These are phyloP conservation scores for Cubamyces lactineus DNA, from an alignment of 768 basidiomycete species.

Conservation along the genomic window DNA sequence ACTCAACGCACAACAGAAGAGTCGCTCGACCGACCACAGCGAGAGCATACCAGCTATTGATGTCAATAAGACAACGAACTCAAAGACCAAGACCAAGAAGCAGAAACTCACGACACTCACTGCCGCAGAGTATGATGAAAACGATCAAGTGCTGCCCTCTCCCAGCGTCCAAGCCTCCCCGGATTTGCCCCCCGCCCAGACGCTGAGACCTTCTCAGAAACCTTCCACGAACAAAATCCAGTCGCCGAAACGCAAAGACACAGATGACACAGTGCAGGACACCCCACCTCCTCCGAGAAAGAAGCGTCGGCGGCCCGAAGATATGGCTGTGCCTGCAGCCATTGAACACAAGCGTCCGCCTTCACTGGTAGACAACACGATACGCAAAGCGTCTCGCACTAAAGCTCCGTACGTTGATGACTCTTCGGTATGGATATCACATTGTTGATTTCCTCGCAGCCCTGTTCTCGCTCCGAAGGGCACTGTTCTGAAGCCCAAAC, in stretches of 20 bases:
- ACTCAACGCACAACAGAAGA: too few species aligned
- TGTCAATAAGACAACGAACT: too few species aligned
- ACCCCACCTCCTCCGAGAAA: neutral
- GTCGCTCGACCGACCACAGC: too few species aligned
- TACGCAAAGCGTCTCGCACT: neutral
- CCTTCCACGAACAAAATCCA: neutral
- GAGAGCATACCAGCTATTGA: too few species aligned
- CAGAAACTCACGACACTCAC: too few species aligned
- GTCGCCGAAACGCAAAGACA: neutral
- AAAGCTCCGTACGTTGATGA: slow-evolving; percentile 5
- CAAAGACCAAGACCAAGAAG: too few species aligned
- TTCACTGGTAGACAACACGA: neutral
- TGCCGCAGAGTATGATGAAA: neutral
- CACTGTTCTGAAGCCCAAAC: slow-evolving; percentile 18
- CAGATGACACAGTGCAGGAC: neutral
- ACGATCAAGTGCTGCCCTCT: neutral
- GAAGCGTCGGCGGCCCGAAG: slow-evolving; percentile 1
- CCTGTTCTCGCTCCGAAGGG: slow-evolving; percentile 10
- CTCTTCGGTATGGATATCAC: neutral
- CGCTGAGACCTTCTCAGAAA: neutral
- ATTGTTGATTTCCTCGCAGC: neutral
- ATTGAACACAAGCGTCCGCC: neutral
- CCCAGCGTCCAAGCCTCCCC: neutral
- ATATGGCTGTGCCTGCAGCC: neutral
- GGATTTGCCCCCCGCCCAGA: neutral